phyloP scores from a whole-genome alignment of 2,329 filamentous ascomycete species.

The Xylariaceae sp. region DNA sequence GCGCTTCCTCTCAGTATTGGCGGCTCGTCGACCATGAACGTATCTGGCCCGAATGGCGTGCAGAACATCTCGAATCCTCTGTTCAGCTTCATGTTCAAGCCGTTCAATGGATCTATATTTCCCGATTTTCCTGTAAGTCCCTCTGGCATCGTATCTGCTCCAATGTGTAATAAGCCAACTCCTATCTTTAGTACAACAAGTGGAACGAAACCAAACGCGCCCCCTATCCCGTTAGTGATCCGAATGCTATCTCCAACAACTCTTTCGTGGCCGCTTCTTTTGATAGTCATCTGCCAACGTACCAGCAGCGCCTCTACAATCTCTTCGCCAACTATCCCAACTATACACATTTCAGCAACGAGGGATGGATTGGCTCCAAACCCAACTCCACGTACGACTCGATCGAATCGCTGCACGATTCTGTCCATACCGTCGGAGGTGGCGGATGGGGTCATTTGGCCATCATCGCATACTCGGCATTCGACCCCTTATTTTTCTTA shows the following conservation, averaged over 20 bases:
- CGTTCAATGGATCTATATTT: conserved; percentile 54
- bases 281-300: conserved; percentile 47
- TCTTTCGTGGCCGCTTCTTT: conserved; percentile 48
- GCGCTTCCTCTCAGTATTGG: conserved; percentile 46
- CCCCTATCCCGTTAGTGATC: conserved; percentile 38
- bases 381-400: conserved; percentile 53
- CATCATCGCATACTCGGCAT: conserved; percentile 66
- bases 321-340: conserved; percentile 63
- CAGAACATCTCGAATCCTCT: conserved; percentile 58
- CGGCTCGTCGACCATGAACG: conserved; percentile 38
- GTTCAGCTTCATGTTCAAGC: conserved; percentile 55
- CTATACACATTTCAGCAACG: conserved; percentile 65
- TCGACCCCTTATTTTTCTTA: conserved; percentile 74
- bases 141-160: not conserved
- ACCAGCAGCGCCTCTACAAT: conserved; percentile 61
- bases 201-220: conserved; percentile 58
- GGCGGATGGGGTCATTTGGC: conserved; percentile 59
- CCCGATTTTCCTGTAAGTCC: conserved; percentile 53
- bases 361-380: conserved; percentile 50
- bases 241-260: conserved; percentile 53
- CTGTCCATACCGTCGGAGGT: conserved; percentile 51
- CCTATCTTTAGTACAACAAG: conserved; percentile 44
- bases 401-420: conserved; percentile 59
- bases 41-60: conserved; percentile 51
- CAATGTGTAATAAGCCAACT: conserved; percentile 6